phyloP scores from a whole-genome alignment of 2,329 filamentous ascomycete species.

The Acrocalymma vagum region DNA sequence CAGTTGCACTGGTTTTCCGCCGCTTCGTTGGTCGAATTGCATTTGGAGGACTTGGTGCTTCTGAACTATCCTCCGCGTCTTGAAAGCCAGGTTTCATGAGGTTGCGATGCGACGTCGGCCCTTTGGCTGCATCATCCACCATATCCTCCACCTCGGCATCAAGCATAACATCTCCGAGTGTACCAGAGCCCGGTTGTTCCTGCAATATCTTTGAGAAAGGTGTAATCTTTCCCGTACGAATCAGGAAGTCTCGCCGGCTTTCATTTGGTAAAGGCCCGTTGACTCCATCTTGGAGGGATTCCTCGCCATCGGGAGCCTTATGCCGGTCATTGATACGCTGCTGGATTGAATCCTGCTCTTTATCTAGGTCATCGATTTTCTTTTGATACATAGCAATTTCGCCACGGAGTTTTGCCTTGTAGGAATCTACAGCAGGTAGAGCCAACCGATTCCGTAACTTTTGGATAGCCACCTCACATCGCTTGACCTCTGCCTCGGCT shows the following conservation, averaged over 20 bases:
- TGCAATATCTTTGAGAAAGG: slow-evolving; percentile 84
- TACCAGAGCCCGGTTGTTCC: slow-evolving; percentile 70
- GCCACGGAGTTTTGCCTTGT: slow-evolving; percentile 66
- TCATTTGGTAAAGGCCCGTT: slow-evolving; percentile 77
- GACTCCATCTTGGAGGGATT: slow-evolving; percentile 53
- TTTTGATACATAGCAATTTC: slow-evolving; percentile 73
- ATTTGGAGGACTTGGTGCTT: slow-evolving; percentile 38
- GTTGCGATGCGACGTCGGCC: slow-evolving; percentile 56
- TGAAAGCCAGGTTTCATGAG: slow-evolving; percentile 59
- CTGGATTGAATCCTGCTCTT: slow-evolving; percentile 82
- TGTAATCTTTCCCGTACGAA: slow-evolving; percentile 96
- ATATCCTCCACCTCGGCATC: slow-evolving; percentile 79
- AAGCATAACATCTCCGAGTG: slow-evolving; percentile 78
- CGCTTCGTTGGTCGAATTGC: slow-evolving; percentile 49
- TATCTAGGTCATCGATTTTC: slow-evolving; percentile 70
- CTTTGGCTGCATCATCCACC: slow-evolving; percentile 53
- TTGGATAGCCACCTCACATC: slow-evolving; percentile 71
- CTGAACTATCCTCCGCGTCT: slow-evolving; percentile 36
- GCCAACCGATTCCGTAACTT: slow-evolving; percentile 65
- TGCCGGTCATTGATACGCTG: slow-evolving; percentile 81
- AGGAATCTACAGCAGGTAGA: slow-evolving; percentile 62
- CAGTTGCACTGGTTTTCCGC: slow-evolving; percentile 33
- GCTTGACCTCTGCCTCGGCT: slow-evolving; percentile 59
- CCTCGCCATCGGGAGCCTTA: slow-evolving; percentile 59
- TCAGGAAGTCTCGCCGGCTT: slow-evolving; percentile 85